These are phyloP conservation scores for Fusarium haematococcum DNA, from an alignment of 2,329 filamentous ascomycete species.

Conservation along the genomic window DNA sequence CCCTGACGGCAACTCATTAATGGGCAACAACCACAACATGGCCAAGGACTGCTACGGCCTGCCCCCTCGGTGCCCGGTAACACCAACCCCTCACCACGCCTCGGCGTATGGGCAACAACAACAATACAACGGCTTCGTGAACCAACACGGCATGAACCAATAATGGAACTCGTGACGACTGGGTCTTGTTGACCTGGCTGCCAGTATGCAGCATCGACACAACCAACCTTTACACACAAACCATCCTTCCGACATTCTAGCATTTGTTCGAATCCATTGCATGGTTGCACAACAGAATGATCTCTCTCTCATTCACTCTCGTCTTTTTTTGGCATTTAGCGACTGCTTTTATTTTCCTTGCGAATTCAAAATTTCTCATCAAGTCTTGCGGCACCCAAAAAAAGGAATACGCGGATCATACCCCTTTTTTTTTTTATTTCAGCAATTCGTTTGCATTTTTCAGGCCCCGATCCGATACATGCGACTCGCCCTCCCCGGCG, in stretches of 20 bases:
- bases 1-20: conserved; percentile 74
- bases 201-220: conserved; percentile 6
- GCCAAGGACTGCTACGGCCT: conserved; percentile 61
- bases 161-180: conserved; percentile 49
- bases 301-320: conserved; percentile 46
- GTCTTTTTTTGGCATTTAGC: conserved; percentile 62
- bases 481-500: conserved; percentile 38
- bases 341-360: conserved; percentile 51
- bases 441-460: conserved; percentile 42
- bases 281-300: conserved; percentile 47
- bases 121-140: conserved; percentile 54
- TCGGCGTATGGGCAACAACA: conserved; percentile 47
- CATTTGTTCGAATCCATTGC: conserved; percentile 49
- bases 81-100: conserved; percentile 66
- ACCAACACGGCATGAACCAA: conserved; percentile 57
- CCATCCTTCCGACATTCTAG: conserved; percentile 37
- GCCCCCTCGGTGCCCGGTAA: conserved; percentile 70
- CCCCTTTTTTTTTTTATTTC: conserved; percentile 46
- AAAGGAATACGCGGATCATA: conserved; percentile 55
- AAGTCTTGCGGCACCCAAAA: conserved; percentile 55
- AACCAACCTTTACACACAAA: conserved; percentile 19
- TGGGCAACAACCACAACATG: conserved; percentile 55
- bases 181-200: conserved; percentile 1
- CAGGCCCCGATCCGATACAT: conserved; percentile 28
- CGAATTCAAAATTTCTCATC: conserved; percentile 48